phyloP scores from a whole-genome alignment of 352 stramenopile species.

The Thraustotheca clavata region DNA sequence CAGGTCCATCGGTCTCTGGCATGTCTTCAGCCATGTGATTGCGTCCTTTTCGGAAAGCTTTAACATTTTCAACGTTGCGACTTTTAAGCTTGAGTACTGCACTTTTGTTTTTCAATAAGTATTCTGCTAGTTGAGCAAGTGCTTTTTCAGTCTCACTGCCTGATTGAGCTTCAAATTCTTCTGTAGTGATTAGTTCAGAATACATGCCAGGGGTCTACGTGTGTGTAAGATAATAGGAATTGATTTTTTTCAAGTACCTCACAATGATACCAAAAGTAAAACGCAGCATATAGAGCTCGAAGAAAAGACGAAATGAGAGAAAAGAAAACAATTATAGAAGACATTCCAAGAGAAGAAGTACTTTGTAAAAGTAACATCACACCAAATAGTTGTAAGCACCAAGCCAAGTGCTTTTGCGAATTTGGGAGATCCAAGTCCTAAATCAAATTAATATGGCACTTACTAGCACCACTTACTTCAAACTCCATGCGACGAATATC shows the following conservation, averaged over 20 bases:
- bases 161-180: conserved; percentile 59
- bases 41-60: conserved; percentile 64
- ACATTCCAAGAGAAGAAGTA: conserved; percentile 70
- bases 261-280: conserved; percentile 82
- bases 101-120: conserved; percentile 57
- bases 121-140: conserved; percentile 51
- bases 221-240: neutral
- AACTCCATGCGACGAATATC: conserved; percentile 56
- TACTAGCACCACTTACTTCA: neutral
- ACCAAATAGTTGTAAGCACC: conserved; percentile 45
- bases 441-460: neutral
- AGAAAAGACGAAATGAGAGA: conserved; percentile 63
- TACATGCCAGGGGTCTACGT: conserved; percentile 40
- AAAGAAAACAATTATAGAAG: conserved; percentile 56
- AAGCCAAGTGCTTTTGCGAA: conserved; percentile 51
- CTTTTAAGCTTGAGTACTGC: conserved; percentile 70
- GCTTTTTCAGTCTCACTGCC: conserved; percentile 67
- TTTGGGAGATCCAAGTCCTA: conserved; percentile 51
- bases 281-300: conserved; percentile 50
- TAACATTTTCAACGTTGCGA: conserved; percentile 70
- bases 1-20: neutral
- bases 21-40: conserved; percentile 48
- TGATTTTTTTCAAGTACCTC: conserved; percentile 30
- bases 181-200: conserved; percentile 59
- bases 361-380: conserved; percentile 71